Evolutionary conservation across 2,329 filamentous ascomycete genomes (phyloP).

Genomic region (Aspergillus brunneoviolaceus): DNA sequence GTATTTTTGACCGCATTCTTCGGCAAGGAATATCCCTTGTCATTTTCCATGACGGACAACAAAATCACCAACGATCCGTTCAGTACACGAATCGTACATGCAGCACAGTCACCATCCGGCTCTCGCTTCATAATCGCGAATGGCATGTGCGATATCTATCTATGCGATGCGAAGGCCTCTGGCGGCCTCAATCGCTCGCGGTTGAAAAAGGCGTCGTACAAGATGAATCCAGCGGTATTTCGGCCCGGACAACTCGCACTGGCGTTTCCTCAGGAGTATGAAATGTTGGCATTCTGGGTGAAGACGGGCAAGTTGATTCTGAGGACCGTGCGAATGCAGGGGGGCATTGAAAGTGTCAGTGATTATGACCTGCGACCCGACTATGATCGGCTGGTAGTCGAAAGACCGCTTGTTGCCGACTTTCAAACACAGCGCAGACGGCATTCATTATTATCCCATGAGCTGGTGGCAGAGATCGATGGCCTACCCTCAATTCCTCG

Average conservation of each 20-base stretch:
- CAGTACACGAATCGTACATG: slow-evolving; percentile 34
- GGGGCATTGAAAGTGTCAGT: slow-evolving; percentile 23
- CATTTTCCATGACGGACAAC: slow-evolving; percentile 18
- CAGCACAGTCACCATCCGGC: slow-evolving; percentile 37
- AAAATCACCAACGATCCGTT: slow-evolving; percentile 29
- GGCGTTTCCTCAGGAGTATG: slow-evolving; percentile 27
- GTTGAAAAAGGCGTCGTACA: slow-evolving; percentile 33
- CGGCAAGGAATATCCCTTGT: slow-evolving; percentile 21
- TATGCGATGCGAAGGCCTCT: slow-evolving; percentile 34
- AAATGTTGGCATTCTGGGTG: slow-evolving; percentile 22
- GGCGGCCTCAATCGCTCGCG: slow-evolving; percentile 28
- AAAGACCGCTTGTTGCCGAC: slow-evolving; percentile 14
- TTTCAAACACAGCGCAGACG: slow-evolving; percentile 16
- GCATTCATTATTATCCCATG: slow-evolving; percentile 17
- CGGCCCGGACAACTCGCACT: slow-evolving; percentile 33
- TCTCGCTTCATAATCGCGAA: slow-evolving; percentile 31
- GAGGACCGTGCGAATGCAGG: slow-evolving; percentile 27
- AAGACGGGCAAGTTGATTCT: slow-evolving; percentile 28
- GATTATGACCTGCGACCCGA: slow-evolving; percentile 35
- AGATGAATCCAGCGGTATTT: slow-evolving; percentile 33
- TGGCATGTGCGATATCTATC: slow-evolving; percentile 37
- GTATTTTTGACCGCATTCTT: slow-evolving; percentile 31
- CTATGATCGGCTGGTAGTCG: slow-evolving; percentile 30
- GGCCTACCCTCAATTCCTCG: slow-evolving; percentile 11
- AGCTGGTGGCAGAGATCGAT: slow-evolving; percentile 15